A percentile compares a stretch with the other conserved stretches of the same genome.
Conservation (phyloP, 768 basidiomycete species). For the Leccinum longicurvipes region DNA sequence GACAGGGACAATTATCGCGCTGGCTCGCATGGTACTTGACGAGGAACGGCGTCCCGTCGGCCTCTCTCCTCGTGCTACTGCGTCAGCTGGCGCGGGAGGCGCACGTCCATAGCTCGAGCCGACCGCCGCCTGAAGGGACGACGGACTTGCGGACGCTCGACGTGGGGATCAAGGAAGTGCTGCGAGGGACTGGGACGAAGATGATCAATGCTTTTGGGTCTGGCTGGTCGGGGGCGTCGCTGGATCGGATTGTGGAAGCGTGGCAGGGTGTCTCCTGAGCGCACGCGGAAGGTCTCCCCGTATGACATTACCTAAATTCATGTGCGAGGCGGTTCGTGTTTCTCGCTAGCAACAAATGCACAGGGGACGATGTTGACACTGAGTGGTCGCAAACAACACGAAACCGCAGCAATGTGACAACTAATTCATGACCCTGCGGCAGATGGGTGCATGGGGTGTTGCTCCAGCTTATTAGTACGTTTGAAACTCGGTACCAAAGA, state of each 20-base stretch:
- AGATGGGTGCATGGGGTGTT: too few species aligned
- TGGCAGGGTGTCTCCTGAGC: conserved; percentile 41
- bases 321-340: neutral
- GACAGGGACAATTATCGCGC: conserved; percentile 27
- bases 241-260: conserved; percentile 61
- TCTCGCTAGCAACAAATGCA: neutral
- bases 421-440: neutral
- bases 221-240: conserved; percentile 68
- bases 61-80: conserved; percentile 61
- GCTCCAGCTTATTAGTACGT: too few species aligned
- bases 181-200: conserved; percentile 83
- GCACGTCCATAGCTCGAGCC: conserved; percentile 50
- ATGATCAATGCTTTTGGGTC: conserved; percentile 66
- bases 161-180: conserved; percentile 75
- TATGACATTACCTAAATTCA: neutral
- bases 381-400: neutral
- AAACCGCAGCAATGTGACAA: neutral
- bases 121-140: conserved; percentile 52
- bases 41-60: conserved; percentile 66
- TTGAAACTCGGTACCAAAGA: too few species aligned
- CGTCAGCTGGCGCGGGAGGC: conserved; percentile 62
- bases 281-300: too few species aligned
- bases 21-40: conserved; percentile 69
- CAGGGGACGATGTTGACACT: too few species aligned
- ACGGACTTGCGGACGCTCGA: conserved; percentile 35